These are phyloP conservation scores for Auriscalpium microsporum DNA, from an alignment of 768 basidiomycete genomes.

Conservation along the genomic window DNA sequence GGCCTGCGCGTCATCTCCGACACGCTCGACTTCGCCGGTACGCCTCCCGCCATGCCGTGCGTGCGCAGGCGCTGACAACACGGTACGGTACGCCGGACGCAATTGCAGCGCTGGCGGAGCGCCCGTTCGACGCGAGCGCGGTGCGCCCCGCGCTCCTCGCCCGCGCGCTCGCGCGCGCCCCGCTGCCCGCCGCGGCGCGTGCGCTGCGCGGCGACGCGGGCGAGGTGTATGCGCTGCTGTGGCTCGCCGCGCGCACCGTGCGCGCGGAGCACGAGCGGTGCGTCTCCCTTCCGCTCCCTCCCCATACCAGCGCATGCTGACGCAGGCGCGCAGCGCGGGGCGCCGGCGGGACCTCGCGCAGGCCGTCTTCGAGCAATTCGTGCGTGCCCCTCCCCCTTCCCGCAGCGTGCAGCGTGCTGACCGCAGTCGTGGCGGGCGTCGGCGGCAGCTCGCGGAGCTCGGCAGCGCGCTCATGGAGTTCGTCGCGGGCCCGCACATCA, in stretches of 20 bases:
- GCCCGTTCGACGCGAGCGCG: slow-evolving; percentile 2
- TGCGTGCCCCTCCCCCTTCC: background rate
- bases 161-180: background rate
- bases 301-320: too few species aligned
- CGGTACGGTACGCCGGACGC: too few species aligned
- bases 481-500: slow-evolving; percentile 38
- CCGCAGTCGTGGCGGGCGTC: too few species aligned
- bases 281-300: background rate
- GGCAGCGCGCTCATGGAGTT: slow-evolving; percentile 35
- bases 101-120: slow-evolving; percentile 2
- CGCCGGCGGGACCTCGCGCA: background rate
- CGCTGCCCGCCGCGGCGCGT: background rate
- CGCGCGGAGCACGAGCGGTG: slow-evolving; percentile 5
- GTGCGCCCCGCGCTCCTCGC: slow-evolving; percentile 3
- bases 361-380: background rate
- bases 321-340: background rate
- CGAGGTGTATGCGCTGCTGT: slow-evolving; percentile 12
- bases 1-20: slow-evolving; percentile 6
- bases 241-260: slow-evolving; percentile 15
- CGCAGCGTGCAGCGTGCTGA: too few species aligned
- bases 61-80: too few species aligned
- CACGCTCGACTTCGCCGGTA: slow-evolving; percentile 16
- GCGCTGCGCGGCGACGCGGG: background rate
- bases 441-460: slow-evolving; percentile 49
- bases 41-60: too few species aligned